phyloP scores from a whole-genome alignment of 257 asterid genomes.

The Nemophila menziesii region DNA sequence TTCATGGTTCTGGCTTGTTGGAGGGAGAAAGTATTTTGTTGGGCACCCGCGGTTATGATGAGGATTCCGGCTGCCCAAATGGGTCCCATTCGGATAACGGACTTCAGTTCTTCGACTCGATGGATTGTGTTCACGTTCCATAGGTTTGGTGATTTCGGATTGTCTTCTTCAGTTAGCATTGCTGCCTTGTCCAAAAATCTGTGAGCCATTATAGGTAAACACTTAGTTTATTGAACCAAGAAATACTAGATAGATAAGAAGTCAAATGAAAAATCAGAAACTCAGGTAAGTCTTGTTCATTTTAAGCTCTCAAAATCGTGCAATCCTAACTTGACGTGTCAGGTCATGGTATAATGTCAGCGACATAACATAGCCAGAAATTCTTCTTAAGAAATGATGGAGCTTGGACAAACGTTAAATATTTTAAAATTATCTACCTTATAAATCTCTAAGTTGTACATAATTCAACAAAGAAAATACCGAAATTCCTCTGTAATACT shows the following conservation, averaged over 20 bases:
- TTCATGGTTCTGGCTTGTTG: slow-evolving; percentile 84
- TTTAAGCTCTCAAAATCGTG: too few species aligned
- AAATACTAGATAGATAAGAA: not conserved
- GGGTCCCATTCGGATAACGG: slow-evolving; percentile 79
- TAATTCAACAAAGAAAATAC: too few species aligned
- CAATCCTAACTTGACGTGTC: too few species aligned
- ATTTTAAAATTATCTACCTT: too few species aligned
- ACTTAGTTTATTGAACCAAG: not conserved
- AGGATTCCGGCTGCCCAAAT: slow-evolving; percentile 92
- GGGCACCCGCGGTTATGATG: slow-evolving; percentile 63
- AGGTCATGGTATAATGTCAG: too few species aligned
- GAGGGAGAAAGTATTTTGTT: slow-evolving; percentile 66
- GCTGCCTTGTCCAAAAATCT: slow-evolving; percentile 84
- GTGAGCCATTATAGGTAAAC: slow-evolving; percentile 3
- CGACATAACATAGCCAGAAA: too few species aligned
- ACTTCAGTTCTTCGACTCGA: slow-evolving; percentile 77
- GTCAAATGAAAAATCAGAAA: not conserved
- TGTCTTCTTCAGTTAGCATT: slow-evolving; percentile 39
- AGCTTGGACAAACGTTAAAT: too few species aligned
- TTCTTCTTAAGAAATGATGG: too few species aligned
- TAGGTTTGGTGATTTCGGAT: slow-evolving; percentile 39
- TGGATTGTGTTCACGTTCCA: slow-evolving; percentile 75
- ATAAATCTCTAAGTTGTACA: too few species aligned
- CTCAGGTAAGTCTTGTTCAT: too few species aligned
- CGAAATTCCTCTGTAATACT: too few species aligned